Percentiles rank a stretch among this genome's conserved stretches.
phyloP scores from a whole-genome alignment of 768 basidiomycete genomes.

The Termitomyces sp. region DNA sequence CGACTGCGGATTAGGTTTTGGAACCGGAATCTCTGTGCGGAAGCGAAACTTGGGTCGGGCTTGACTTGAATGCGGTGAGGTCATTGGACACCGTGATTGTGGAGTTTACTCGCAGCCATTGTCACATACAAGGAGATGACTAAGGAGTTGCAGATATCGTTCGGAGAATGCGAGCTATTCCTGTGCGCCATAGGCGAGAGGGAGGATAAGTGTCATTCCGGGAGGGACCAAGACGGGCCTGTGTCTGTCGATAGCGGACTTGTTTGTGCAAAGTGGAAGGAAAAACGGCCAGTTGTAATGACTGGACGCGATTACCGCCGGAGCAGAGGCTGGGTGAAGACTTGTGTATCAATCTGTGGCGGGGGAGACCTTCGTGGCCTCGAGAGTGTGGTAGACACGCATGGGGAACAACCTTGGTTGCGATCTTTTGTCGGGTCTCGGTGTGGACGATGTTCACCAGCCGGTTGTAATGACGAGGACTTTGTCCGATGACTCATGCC shows the following conservation, averaged over 20 bases:
- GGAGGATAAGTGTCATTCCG: constrained; percentile 6
- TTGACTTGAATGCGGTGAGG: constrained; percentile 18
- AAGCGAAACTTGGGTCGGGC: constrained; percentile 7
- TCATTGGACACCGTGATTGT: constrained; percentile 10
- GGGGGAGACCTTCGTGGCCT: constrained; percentile 35
- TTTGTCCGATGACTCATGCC: constrained; percentile 18
- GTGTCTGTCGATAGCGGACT: constrained; percentile 9
- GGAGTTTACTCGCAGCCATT: constrained; percentile 18
- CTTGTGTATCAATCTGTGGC: constrained; percentile 23
- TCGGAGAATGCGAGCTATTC: constrained; percentile 26
- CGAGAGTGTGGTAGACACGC: constrained; percentile 29
- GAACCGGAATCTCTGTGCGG: not conserved
- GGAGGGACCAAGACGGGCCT: constrained; percentile 2
- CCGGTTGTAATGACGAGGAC: constrained; percentile 12
- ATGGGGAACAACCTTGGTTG: constrained; percentile 10
- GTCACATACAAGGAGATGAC: constrained; percentile 27
- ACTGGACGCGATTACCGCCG: constrained; percentile 21
- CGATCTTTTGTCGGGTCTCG: constrained; percentile 5
- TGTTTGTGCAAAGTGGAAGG: constrained; percentile 14
- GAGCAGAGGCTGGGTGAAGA: constrained; percentile 32
- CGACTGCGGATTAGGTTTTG: constrained; percentile 10
- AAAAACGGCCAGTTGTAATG: constrained; percentile 25
- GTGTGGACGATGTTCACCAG: constrained; percentile 8
- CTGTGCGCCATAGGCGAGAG: constrained; percentile 19
- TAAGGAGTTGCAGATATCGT: constrained; percentile 12